Evolutionary conservation across 2,329 filamentous ascomycete species (phyloP), one percentile per base, ranked within the genome.

Genomic region (Botrytis porri): DNA sequence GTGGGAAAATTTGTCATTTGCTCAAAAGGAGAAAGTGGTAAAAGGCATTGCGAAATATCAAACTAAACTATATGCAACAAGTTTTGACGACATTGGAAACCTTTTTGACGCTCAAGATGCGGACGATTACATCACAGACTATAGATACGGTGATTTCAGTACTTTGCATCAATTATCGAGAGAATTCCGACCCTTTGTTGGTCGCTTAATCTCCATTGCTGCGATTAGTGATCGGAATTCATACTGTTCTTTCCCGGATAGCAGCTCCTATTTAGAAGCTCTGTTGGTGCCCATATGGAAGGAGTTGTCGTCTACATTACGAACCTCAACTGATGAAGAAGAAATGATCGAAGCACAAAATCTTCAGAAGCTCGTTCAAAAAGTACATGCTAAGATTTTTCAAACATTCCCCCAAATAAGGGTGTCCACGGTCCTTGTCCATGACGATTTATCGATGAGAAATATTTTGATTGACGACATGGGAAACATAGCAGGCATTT

Each of bases 401-500:
- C 45, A 54, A 1, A 39, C n/a, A 8, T 39, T 54, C 29, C 45
- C 64, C 4, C 45, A 54, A 54, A 29, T 32, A 54, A 66, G 22
- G 3, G 29, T 54, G 20, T 66, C 64, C 2, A 54, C 64, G 12
- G 32, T 51, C 22, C 64, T 66, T 29, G 9, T 51, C 4, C 64
- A 51, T 18, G 43, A 66, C 43, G 64, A 66, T 8, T 39, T 51
- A n/a, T 66, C 64, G n/a, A 51, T 66, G 32, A 51, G 64, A 20
- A 66, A 66, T n/a, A n/a, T 66, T 12, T 29, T 66, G 16, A 66
- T 66, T n/a, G 43, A 66, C 8, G 45, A 66, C 1, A n/a, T 66
- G 25, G 64, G 64, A 66, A 48, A 20, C 14, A 18, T 66, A 48
- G 39, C 32, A 5, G 43, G 64, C 9, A 39, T 66, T 29, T n/a